These are phyloP conservation scores for Cladosporium sp. DNA, from an alignment of 2,329 filamentous ascomycete species.

Conservation along the genomic window DNA sequence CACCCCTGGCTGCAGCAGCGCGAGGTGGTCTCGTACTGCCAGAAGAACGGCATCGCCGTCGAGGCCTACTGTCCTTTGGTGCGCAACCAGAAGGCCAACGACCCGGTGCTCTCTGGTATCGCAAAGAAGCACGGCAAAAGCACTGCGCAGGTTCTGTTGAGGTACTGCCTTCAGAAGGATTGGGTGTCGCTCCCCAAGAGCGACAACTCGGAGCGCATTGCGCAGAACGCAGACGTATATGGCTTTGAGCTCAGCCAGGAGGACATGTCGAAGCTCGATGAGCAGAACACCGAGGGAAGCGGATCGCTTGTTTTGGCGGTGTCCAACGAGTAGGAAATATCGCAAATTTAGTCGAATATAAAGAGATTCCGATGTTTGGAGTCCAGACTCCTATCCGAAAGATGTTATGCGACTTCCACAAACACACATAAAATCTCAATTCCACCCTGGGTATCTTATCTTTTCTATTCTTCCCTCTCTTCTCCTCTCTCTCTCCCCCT, in stretches of 20 bases:
- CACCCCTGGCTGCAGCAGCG: conserved; percentile 69
- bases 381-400: too few relatives aligned
- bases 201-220: conserved; percentile 62
- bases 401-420: background rate
- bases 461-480: too few relatives aligned
- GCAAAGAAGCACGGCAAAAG: conserved; percentile 69
- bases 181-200: conserved; percentile 69
- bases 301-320: conserved; percentile 32
- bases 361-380: too few relatives aligned
- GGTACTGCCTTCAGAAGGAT: conserved; percentile 79
- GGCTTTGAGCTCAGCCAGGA: conserved; percentile 54
- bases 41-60: conserved; percentile 55
- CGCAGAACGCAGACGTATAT: conserved; percentile 61
- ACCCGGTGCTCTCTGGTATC: conserved; percentile 60
- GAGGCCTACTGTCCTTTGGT: conserved; percentile 65
- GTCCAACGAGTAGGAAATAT: conserved; percentile 23
- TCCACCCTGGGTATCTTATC: background rate
- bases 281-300: conserved; percentile 38
- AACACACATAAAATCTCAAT: background rate
- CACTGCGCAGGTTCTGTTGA: conserved; percentile 71
- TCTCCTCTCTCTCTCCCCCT: background rate
- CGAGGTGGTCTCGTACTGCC: conserved; percentile 54
- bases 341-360: too few relatives aligned
- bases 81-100: conserved; percentile 67
- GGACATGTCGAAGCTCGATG: conserved; percentile 55